These are phyloP conservation scores for Fusarium hainanense DNA, from an alignment of 2,329 filamentous ascomycete genomes.

Conservation along the genomic window DNA sequence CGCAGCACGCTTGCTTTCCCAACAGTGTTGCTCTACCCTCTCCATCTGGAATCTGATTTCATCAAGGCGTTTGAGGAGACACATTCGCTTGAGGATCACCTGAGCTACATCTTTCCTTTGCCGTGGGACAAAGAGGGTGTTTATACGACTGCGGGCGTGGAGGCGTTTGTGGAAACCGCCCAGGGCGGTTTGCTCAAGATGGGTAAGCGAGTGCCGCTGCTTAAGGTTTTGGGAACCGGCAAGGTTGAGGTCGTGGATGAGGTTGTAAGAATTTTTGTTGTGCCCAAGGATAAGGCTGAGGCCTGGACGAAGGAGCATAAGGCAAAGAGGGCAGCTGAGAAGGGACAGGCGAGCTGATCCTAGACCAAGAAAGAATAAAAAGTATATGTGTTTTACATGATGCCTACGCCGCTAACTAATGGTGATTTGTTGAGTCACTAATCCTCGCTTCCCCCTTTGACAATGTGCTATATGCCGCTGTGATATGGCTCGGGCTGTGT, in stretches of 20 bases:
- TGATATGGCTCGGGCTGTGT: not conserved
- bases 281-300: constrained; percentile 76
- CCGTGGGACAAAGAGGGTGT: constrained; percentile 82
- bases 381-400: constrained; percentile 4
- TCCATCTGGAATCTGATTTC: constrained; percentile 86
- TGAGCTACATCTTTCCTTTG: constrained; percentile 86
- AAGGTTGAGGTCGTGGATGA: constrained; percentile 91
- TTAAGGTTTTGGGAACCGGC: constrained; percentile 79
- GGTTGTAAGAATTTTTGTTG: constrained; percentile 82
- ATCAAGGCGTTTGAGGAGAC: constrained; percentile 87
- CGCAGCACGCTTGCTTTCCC: constrained; percentile 80
- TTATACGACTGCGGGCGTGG: constrained; percentile 75
- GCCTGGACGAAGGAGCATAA: constrained; percentile 91
- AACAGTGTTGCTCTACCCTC: constrained; percentile 84
- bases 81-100: constrained; percentile 78
- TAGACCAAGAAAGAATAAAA: constrained; percentile 8
- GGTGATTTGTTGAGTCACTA: constrained; percentile 14
- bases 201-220: constrained; percentile 82
- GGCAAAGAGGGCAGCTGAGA: constrained; percentile 70
- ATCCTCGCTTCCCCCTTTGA: not conserved
- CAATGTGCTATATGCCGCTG: constrained; percentile 12
- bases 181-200: constrained; percentile 86
- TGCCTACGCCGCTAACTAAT: constrained; percentile 8
- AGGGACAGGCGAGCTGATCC: constrained; percentile 38
- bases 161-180: constrained; percentile 89